A percentile compares a stretch with the other conserved stretches of the same genome.
Evolutionary conservation across 1,284 basidiomycete species (phyloP).

Genomic region (Tilletia horrida): DNA sequence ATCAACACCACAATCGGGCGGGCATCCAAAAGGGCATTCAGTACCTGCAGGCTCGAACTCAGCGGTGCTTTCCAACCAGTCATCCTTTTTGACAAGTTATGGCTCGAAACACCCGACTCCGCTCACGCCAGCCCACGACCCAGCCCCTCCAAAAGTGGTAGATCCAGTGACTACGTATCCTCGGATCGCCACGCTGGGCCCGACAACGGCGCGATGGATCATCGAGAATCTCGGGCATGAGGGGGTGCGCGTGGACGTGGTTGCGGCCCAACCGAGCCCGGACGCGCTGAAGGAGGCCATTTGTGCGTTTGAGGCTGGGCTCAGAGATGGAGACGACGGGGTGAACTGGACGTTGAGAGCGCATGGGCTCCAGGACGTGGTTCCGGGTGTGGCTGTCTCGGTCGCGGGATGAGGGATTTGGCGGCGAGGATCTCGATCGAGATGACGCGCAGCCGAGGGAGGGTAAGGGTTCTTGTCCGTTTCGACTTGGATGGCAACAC

Average conservation of each 20-base stretch:
- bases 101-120: background rate
- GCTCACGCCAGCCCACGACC: background rate
- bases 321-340: background rate
- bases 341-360: constrained; percentile 4
- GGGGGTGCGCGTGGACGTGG: constrained; percentile 33
- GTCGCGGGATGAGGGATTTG: no score
- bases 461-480: no score
- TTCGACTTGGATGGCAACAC: no score
- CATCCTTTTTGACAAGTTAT: no score
- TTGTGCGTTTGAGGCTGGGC: constrained; percentile 21
- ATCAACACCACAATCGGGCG: no score
- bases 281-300: constrained; percentile 46
- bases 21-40: no score
- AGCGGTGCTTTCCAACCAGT: no score
- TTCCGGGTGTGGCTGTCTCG: background rate
- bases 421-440: no score
- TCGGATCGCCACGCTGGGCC: constrained; percentile 45
- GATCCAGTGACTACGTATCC: constrained; percentile 22
- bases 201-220: constrained; percentile 43
- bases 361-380: background rate
- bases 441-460: no score
- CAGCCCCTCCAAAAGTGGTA: background rate
- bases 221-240: constrained; percentile 36
- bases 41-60: no score
- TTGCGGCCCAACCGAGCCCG: constrained; percentile 43